Conservation (phyloP, 306 rosid genomes). For the Ceratonia siliqua region DNA sequence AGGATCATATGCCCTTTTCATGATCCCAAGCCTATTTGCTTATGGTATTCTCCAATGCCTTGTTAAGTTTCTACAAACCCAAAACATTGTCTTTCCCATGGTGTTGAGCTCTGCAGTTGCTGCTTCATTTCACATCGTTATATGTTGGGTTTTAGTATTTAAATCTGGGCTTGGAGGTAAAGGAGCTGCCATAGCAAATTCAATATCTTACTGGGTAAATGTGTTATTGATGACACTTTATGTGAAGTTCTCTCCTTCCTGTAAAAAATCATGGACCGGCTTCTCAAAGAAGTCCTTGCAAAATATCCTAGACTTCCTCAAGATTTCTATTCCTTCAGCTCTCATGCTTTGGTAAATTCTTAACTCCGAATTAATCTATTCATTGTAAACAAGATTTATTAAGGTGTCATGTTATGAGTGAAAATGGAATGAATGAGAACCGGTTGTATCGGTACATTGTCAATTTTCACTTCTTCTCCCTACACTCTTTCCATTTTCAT, state of each 20-base stretch:
- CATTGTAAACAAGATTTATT: no score
- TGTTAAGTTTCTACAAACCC: slow-evolving; percentile 56
- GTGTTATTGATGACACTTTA: slow-evolving; percentile 42
- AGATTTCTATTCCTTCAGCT: slow-evolving; percentile 64
- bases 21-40: slow-evolving; percentile 61
- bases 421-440: neutral
- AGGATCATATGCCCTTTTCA: slow-evolving; percentile 46
- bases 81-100: slow-evolving; percentile 63
- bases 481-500: neutral
- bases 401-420: neutral
- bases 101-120: slow-evolving; percentile 43
- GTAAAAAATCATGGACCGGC: slow-evolving; percentile 58
- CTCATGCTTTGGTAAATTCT: slow-evolving; percentile 65
- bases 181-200: slow-evolving; percentile 65
- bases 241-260: slow-evolving; percentile 51
- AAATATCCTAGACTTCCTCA: slow-evolving; percentile 44
- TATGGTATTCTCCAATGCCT: slow-evolving; percentile 57
- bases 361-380: neutral
- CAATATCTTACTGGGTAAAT: slow-evolving; percentile 63
- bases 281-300: slow-evolving; percentile 50
- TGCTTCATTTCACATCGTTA: slow-evolving; percentile 40
- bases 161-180: slow-evolving; percentile 48
- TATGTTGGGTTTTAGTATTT: slow-evolving; percentile 55
- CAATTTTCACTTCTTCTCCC: neutral
- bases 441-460: neutral